Evolutionary conservation across 2,329 filamentous ascomycete species (phyloP).

Genomic region (Colletotrichum chlorophyti): DNA sequence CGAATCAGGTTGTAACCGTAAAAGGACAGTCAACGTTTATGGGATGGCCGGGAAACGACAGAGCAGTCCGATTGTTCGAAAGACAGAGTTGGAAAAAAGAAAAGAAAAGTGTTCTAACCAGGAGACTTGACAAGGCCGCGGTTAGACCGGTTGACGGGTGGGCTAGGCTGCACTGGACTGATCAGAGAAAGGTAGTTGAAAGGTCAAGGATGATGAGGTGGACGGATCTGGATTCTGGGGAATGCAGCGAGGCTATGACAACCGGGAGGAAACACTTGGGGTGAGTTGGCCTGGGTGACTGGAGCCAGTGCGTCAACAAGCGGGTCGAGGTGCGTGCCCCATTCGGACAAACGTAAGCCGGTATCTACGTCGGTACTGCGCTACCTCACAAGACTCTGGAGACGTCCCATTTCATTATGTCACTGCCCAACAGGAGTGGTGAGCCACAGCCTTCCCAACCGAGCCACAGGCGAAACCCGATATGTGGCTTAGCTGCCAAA

Average conservation of each 20-base stretch:
- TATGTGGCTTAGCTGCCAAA: too few species aligned
- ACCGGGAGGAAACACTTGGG: too few species aligned
- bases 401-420: slow-evolving; percentile 15
- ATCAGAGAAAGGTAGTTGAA: neutral
- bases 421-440: neutral
- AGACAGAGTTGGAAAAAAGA: slow-evolving; percentile 25
- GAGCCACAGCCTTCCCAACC: slow-evolving; percentile 4
- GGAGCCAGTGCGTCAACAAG: neutral
- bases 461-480: neutral
- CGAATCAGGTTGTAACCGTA: slow-evolving; percentile 28
- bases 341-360: neutral
- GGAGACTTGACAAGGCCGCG: too few species aligned
- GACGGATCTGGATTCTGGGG: slow-evolving; percentile 18
- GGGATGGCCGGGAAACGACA: too few species aligned
- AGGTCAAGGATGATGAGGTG: neutral
- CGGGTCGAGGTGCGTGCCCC: neutral
- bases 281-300: too few species aligned
- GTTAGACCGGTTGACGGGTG: neutral
- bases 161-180: neutral
- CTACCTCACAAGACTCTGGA: neutral
- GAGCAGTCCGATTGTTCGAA: too few species aligned
- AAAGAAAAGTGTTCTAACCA: neutral
- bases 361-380: too few species aligned
- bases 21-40: too few species aligned
- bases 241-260: slow-evolving; percentile 26